Percentiles rank a stretch among this genome's conserved stretches.
Evolutionary conservation across 345 rosid species (phyloP).

Genomic region (Mercurialis annua): DNA sequence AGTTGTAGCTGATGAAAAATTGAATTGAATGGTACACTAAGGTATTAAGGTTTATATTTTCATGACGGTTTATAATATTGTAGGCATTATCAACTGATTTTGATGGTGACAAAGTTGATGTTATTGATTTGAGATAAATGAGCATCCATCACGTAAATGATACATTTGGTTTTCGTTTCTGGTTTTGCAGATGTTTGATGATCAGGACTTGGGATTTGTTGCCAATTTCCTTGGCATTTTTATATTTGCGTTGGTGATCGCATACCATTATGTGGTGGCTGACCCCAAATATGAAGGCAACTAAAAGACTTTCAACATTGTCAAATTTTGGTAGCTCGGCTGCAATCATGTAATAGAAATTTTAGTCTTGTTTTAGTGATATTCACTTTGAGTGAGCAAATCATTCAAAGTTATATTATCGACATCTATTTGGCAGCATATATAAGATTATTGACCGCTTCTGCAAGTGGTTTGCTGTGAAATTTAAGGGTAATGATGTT

Average conservation of each 20-base stretch:
- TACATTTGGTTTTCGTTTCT: constrained; percentile 9
- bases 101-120: not conserved
- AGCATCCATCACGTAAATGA: not conserved
- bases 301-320: constrained; percentile 24
- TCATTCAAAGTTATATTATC: too few species aligned
- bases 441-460: not conserved
- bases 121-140: not conserved
- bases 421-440: not conserved
- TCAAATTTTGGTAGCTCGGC: constrained; percentile 8
- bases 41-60: not conserved
- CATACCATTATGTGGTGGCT: constrained; percentile 82
- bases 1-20: not conserved
- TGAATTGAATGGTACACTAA: not conserved
- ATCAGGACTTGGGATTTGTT: constrained; percentile 70
- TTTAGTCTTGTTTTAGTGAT: too few species aligned
- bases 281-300: constrained; percentile 79
- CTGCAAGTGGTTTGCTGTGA: not conserved
- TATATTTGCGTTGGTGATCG: constrained; percentile 66
- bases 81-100: not conserved
- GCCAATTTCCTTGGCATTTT: constrained; percentile 79
- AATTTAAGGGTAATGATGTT: not conserved
- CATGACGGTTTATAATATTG: not conserved
- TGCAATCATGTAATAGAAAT: not conserved
- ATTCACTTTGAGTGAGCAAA: too few species aligned
- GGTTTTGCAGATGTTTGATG: constrained; percentile 76